Evolutionary conservation across 352 stramenopile species (phyloP), one percentile per base, ranked within the genome.

Genomic region (Albugo laibachii): DNA sequence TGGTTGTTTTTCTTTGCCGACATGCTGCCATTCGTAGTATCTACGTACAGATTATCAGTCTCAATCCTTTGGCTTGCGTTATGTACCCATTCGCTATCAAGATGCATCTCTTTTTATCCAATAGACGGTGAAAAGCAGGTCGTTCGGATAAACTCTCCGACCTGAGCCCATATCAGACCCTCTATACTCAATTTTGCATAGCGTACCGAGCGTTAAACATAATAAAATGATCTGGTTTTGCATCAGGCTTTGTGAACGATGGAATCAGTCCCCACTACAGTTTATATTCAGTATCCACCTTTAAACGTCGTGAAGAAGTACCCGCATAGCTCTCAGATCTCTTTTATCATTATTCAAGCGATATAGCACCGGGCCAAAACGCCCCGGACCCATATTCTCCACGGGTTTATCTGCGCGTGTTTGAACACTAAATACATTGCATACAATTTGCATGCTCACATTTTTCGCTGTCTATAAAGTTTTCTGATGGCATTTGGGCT

Each of bases 1-100:
- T 24, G 83, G 83, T 48, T 95, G 83, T 53, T 92, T 93, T 46
- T 85, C 72, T 59, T 86, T 92, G 51, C 77, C 61, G 13, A 93
- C 57, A 52, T 88, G 73, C 35, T 89, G 76, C 83, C 83, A 95
- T 50, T 95, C 83, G 52, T 92, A 95, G 54, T 93, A 94, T 8
- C 68, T 80, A 19, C 10, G 44, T 16, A 37, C 12, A 39, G 41
- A 12, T 18, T 48, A 50, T 24, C 15, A 11, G 20, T 13, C 35
- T 6, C 36, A 36, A 2, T 39, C 0, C 13, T 14, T 45, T 41
- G 18, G 16, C 15, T 27, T n/a, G 19, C 41, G 14, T 3, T 21
- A 13, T 41, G 37, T 27, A 81, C 61, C 83, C 83, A 50, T 93
- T 75, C 50, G 78, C 82, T 0, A 89, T 47, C 36, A 94, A 70